These are phyloP conservation scores for Chimonanthus salicifolius DNA, from an alignment of 164 flowering plant species.

Conservation along the genomic window DNA sequence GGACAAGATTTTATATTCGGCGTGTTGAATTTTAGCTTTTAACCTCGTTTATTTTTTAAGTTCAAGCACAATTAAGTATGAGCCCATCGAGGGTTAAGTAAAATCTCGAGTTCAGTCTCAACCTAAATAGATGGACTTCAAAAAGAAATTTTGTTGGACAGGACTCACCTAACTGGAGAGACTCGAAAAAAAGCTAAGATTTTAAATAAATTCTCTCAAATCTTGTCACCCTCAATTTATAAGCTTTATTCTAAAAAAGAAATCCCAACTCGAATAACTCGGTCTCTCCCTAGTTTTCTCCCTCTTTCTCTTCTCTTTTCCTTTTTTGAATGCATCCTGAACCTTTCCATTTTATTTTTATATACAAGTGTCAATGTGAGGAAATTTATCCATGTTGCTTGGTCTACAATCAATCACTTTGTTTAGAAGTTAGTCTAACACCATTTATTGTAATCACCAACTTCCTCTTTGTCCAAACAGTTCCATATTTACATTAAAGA, in stretches of 20 bases:
- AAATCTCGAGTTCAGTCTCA: too few species aligned
- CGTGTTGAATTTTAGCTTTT: too few species aligned
- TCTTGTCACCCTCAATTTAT: background rate
- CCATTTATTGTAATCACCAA: background rate
- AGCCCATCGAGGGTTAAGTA: too few species aligned
- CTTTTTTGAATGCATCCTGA: background rate
- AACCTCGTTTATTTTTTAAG: too few species aligned
- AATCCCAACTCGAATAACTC: too few species aligned
- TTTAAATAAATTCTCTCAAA: background rate
- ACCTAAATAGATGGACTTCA: too few species aligned
- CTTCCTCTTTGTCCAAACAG: conserved; percentile 3
- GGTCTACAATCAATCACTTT: conserved; percentile 2
- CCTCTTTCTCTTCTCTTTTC: too few species aligned
- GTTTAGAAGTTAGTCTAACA: conserved; percentile 10
- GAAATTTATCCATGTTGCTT: conserved; percentile 6
- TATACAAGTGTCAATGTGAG: conserved; percentile 11
- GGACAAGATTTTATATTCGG: too few species aligned
- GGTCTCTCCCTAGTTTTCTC: too few species aligned
- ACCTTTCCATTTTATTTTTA: conserved; percentile 3
- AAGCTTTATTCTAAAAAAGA: too few species aligned
- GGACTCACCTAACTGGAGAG: background rate
- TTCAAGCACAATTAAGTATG: too few species aligned
- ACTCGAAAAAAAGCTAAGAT: background rate
- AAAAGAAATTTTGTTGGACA: too few species aligned
- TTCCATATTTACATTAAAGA: background rate